phyloP scores from a whole-genome alignment of 495 filamentous ascomycete genomes.

The Aspergillus leporis region DNA sequence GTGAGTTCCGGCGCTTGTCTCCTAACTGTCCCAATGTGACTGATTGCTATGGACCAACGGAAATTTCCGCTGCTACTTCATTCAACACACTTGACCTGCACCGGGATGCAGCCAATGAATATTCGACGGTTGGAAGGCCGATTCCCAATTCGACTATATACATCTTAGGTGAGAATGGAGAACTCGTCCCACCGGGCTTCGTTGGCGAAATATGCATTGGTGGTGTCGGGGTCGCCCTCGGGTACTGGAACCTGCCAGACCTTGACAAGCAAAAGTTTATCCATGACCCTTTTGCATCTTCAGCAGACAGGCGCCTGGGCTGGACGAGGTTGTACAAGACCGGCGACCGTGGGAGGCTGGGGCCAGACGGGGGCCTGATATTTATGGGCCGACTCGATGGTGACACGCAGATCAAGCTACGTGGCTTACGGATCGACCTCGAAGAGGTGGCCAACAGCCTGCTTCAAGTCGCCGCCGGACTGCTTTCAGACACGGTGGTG shows the following conservation, averaged over 20 bases:
- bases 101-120: too few relatives aligned
- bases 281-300: not conserved
- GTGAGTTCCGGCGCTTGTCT: too few relatives aligned
- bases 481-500: too few relatives aligned
- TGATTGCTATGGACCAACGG: not conserved
- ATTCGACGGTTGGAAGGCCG: not conserved
- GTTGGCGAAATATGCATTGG: slow-evolving; percentile 49
- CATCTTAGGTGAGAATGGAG: slow-evolving; percentile 43
- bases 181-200: slow-evolving; percentile 41
- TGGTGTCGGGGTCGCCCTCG: slow-evolving; percentile 42
- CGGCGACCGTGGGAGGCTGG: slow-evolving; percentile 2
- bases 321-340: not conserved
- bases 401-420: slow-evolving; percentile 55
- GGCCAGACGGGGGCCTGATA: too few relatives aligned
- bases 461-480: too few relatives aligned
- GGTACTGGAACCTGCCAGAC: too few relatives aligned
- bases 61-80: too few relatives aligned
- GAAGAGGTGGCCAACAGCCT: slow-evolving; percentile 46
- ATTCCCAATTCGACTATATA: slow-evolving; percentile 48
- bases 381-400: too few relatives aligned
- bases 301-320: not conserved
- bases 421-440: slow-evolving; percentile 54
- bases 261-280: slow-evolving; percentile 35
- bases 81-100: slow-evolving; percentile 5
- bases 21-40: not conserved